phyloP scores from a whole-genome alignment of 192 early-diverging fungal species.

The Coemansia sp. region DNA sequence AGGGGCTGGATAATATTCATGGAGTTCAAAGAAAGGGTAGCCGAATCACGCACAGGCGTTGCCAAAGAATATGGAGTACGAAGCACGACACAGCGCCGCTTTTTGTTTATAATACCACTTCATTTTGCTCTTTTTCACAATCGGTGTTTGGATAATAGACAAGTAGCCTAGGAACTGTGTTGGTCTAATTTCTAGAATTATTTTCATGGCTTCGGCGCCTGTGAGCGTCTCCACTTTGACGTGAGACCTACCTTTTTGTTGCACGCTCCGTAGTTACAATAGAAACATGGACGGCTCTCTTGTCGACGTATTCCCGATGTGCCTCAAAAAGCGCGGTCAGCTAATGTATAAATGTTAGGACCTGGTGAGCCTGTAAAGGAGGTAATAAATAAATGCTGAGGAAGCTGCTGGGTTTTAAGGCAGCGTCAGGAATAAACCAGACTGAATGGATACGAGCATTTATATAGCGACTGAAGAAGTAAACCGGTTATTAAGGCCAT shows the following conservation, averaged over 20 bases:
- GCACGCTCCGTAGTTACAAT: neutral
- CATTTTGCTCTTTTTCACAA: neutral
- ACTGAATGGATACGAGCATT: neutral
- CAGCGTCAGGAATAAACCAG: neutral
- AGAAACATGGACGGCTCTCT: neutral
- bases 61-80: neutral
- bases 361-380: no score
- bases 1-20: conserved; percentile 3
- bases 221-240: neutral
- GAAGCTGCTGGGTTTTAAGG: neutral
- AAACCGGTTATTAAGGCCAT: neutral
- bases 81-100: neutral
- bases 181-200: neutral
- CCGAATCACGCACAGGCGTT: conserved; percentile 9
- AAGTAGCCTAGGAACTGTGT: neutral
- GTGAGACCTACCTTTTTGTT: neutral
- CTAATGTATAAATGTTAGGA: no score
- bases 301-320: neutral
- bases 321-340: neutral
- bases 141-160: neutral
- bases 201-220: neutral
- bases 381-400: no score
- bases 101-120: neutral
- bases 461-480: neutral
- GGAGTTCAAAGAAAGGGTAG: conserved; percentile 2